Evolutionary conservation across 2,329 filamentous ascomycete genomes (phyloP), one percentile per base, ranked within the genome.

Genomic region (Fusarium hostae): DNA sequence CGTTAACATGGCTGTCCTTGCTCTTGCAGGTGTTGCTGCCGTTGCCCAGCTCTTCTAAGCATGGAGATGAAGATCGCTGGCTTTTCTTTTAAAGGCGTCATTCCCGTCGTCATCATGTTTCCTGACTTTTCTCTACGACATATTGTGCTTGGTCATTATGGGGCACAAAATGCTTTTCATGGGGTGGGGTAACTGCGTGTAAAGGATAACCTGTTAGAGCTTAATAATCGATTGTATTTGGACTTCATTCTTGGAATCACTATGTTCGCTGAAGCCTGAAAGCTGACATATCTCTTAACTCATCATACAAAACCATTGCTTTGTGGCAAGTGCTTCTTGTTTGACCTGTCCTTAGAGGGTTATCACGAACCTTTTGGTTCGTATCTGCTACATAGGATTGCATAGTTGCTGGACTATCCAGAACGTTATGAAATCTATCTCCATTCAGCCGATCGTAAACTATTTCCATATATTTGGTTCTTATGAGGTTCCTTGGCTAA

Each of bases 41-140:
- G 60, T 88, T 64, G 83, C 84, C 60, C 85, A 87, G 76, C 81
- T 88, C 76, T 79, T 90, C 80, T 89, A 87, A 86, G 60, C 52
- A 64, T 66, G 15, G 45, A 60, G 63, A 74, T 60, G 74, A 69
- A 76, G 68, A 77, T 75, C 72, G 75, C 70, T 77, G 65, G 75
- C 77, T 77, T 77, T 77, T 75, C 28, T 40, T 54, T 47, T 44
- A 50, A 47, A 51, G 81, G 80, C 79, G 79, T 82, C 80, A 75
- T 78, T 72, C 75, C 72, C 79, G 73, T 78, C 78, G 73, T 75
- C 74, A 71, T 73, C 70, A 77, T 78, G 74, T 81, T 77, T 76
- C 69, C 69, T 78, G 77, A 78, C 78, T 79, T 77, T 76, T 76
- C 77, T 77, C 76, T 76, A 76, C 77, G 72, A 78, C 75, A 81